Conservation (phyloP, 495 filamentous ascomycete genomes). For the Cercophora samala region DNA sequence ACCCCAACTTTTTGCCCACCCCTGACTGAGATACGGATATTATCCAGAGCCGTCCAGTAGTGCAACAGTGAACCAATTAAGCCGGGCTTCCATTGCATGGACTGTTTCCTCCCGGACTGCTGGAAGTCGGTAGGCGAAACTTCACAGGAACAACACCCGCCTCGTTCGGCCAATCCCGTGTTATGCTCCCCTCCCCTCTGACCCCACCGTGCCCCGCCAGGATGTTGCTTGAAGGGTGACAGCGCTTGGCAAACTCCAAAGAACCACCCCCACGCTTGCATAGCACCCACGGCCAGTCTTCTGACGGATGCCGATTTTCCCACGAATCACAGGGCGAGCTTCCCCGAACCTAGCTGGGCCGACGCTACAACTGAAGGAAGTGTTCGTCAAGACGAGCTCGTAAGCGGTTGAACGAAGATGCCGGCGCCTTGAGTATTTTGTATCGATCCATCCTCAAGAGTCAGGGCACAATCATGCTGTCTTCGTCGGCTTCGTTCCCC, state of each 20-base stretch:
- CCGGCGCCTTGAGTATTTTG: no score
- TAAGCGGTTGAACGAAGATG: background rate
- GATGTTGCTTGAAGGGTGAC: background rate
- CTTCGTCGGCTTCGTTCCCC: constrained; percentile 21
- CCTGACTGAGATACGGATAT: constrained; percentile 8
- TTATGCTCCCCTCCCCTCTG: constrained; percentile 1
- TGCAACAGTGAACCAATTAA: constrained; percentile 8
- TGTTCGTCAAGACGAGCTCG: background rate
- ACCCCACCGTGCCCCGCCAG: constrained; percentile 28
- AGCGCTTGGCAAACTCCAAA: constrained; percentile 1
- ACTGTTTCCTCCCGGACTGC: background rate
- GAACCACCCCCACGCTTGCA: background rate
- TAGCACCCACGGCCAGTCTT: background rate
- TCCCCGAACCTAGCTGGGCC: background rate
- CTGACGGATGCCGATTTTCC: constrained; percentile 23
- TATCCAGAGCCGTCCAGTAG: constrained; percentile 14
- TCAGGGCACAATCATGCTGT: constrained; percentile 21
- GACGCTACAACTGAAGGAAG: background rate
- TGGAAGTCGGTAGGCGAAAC: background rate
- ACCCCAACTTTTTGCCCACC: constrained; percentile 5
- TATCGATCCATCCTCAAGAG: no score
- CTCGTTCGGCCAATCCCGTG: constrained; percentile 10
- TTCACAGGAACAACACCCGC: background rate
- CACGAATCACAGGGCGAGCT: constrained; percentile 27
- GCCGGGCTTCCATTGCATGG: background rate